phyloP scores from a whole-genome alignment of 1,284 basidiomycete species.

The Trametes versicolor region DNA sequence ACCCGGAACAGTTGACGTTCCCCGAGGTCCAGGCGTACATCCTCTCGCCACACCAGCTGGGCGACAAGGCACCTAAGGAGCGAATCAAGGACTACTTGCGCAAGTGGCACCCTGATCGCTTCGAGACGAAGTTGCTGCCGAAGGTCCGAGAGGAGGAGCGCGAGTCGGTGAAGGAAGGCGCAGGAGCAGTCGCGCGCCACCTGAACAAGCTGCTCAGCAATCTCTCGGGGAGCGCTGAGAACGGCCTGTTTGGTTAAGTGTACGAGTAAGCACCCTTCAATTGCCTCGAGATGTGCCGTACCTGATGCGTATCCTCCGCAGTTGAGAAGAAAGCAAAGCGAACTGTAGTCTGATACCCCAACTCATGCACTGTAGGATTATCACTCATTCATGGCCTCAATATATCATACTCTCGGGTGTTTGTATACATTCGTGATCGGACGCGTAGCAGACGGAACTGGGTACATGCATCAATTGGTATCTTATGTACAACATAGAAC shows the following conservation, averaged over 20 bases:
- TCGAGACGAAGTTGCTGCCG: conserved; percentile 52
- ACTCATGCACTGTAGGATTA: conserved; percentile 42
- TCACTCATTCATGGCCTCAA: conserved; percentile 27
- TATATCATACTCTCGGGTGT: conserved; percentile 29
- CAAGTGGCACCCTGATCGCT: conserved; percentile 55
- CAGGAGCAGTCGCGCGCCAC: conserved; percentile 58
- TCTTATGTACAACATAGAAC: conserved; percentile 33
- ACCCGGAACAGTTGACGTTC: conserved; percentile 67
- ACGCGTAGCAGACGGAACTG: conserved; percentile 32
- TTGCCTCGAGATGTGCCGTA: conserved; percentile 1
- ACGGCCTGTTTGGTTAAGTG: conserved; percentile 37
- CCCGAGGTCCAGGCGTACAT: conserved; percentile 67
- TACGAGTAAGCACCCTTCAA: conserved; percentile 33
- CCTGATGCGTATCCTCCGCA: conserved; percentile 28
- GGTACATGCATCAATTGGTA: conserved; percentile 22
- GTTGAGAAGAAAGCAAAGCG: conserved; percentile 27
- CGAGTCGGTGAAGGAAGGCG: conserved; percentile 51
- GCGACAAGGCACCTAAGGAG: conserved; percentile 63
- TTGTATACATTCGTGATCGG: conserved; percentile 32
- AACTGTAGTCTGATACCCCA: conserved; percentile 40
- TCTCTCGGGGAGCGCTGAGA: conserved; percentile 31
- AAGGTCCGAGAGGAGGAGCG: conserved; percentile 56
- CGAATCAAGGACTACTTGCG: conserved; percentile 68
- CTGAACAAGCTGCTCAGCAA: conserved; percentile 60
- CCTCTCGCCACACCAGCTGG: conserved; percentile 60